phyloP scores from a whole-genome alignment of 2,329 filamentous ascomycete species.

The Clonostachys rhizophaga region DNA sequence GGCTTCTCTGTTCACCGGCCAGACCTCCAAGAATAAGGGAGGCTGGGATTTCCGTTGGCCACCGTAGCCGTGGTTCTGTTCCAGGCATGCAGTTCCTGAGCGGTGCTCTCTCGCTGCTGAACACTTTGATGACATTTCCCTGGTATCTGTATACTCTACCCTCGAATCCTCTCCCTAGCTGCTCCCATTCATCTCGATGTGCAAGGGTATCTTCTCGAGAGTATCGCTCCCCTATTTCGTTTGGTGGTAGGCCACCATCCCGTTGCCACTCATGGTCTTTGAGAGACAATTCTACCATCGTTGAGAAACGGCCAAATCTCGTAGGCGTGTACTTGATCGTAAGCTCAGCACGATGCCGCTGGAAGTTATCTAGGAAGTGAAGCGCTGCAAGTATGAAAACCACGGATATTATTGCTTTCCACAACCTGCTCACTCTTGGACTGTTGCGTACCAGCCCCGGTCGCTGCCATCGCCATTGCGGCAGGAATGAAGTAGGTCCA shows the following conservation, averaged over 20 bases:
- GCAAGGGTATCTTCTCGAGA: conserved; percentile 9
- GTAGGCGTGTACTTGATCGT: conserved; percentile 13
- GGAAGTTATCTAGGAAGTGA: conserved; percentile 3
- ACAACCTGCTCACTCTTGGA: too few species aligned
- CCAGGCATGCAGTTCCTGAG: conserved; percentile 21
- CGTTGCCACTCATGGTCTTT: conserved; percentile 6
- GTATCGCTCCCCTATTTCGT: background rate
- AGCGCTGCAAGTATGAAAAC: conserved; percentile 4
- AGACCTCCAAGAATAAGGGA: conserved; percentile 19
- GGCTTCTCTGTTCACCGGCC: background rate
- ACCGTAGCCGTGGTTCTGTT: conserved; percentile 6
- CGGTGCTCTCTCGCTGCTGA: conserved; percentile 13
- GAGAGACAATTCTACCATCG: conserved; percentile 2
- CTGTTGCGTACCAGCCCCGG: too few species aligned
- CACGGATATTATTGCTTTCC: too few species aligned
- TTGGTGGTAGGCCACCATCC: background rate
- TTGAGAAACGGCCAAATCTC: conserved; percentile 4
- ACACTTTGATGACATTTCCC: conserved; percentile 20
- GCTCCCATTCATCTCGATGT: conserved; percentile 15
- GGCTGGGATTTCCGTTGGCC: conserved; percentile 23
- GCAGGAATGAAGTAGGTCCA: too few species aligned
- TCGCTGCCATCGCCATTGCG: too few species aligned
- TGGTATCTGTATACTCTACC: conserved; percentile 20
- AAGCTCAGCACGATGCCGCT: conserved; percentile 5
- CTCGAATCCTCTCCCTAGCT: conserved; percentile 18